Conservation (phyloP, 2,329 filamentous ascomycete species). For the Gaeumannomyces sp. region DNA sequence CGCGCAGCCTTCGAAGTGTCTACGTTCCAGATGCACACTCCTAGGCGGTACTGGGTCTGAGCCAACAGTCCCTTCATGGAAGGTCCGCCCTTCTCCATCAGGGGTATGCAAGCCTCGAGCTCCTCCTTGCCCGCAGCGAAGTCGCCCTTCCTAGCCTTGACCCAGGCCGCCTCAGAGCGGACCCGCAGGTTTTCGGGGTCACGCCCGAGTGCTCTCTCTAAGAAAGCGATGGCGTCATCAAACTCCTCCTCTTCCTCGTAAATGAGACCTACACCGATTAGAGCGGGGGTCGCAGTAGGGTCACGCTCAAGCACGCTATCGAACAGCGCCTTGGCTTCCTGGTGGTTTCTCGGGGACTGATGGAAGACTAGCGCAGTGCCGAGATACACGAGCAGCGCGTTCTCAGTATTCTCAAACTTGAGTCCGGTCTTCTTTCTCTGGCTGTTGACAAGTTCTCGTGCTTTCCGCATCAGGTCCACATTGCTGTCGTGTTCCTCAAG, state of each 20-base stretch:
- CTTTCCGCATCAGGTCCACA: constrained; percentile 73
- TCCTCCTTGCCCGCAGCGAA: constrained; percentile 61
- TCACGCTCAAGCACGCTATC: constrained; percentile 73
- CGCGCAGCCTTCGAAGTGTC: constrained; percentile 68
- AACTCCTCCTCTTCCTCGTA: constrained; percentile 92
- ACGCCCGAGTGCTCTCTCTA: constrained; percentile 67
- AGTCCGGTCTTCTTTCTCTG: constrained; percentile 64
- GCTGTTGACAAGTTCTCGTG: constrained; percentile 51
- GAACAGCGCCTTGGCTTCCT: constrained; percentile 82
- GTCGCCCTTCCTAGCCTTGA: constrained; percentile 76
- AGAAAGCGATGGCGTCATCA: constrained; percentile 70
- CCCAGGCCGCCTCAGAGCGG: constrained; percentile 85
- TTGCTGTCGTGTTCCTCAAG: constrained; percentile 80
- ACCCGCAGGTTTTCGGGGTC: constrained; percentile 73
- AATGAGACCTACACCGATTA: constrained; percentile 87
- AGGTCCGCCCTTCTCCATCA: constrained; percentile 55
- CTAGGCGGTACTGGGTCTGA: constrained; percentile 80
- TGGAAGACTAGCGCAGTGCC: constrained; percentile 87
- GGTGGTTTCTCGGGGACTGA: constrained; percentile 82
- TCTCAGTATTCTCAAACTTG: constrained; percentile 59
- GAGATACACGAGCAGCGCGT: constrained; percentile 70
- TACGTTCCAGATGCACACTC: constrained; percentile 79
- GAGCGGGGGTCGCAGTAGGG: constrained; percentile 66
- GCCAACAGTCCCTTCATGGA: constrained; percentile 67
- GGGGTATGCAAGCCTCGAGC: constrained; percentile 61